Base-by-base conservation (phyloP, 768 basidiomycete genomes). In the Candolleomyces efflorescens region DNA sequence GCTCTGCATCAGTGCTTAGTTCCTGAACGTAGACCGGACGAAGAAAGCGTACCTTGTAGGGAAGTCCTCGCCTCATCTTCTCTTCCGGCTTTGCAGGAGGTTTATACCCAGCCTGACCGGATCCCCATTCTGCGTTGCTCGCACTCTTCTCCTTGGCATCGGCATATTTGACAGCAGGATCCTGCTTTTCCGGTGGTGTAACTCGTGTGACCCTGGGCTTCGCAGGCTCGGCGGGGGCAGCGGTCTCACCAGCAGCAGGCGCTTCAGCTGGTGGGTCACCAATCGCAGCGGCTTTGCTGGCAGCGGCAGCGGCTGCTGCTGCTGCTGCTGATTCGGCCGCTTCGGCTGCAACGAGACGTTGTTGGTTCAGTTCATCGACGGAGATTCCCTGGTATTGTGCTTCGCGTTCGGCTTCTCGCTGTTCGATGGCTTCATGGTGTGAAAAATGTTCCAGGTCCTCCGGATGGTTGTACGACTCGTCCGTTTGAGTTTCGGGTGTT, bases 401-500 rank as follows among this genome's bases (percentile, higher is more conserved):
- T 71, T 94, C 93, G 23, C 86, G 83, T 65, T 89, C 86, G 22
- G 87, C 89, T 72, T 98, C 96, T 62, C 85, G 73, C 9, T 69
- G 81, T 67, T 98, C 96, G 59, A 98, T 98, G 3, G 72, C 65
- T 63, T 90, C 91, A 69, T 98, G 96, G 54, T 92, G 85, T 24
- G 85, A 79, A 67, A 98, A 98, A 68, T 99, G 96, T 64, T 95
- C 94, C 47, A 89, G 56, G 70, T 94, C 93, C 72, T 98, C 97
- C 0, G 94, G 89, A 69, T 99, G 97, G 59, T 68, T 89, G 73
- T 98, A 99, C 0, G 94, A 82, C 63, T 93, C 92, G 68, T 98
- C 95, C 0, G 94, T 94, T 71, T 98, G 97, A 0, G 96, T 98
- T 69, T 98, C 97, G 0, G 94, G 95, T 37, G 96, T 98, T 26